Base-by-base conservation (phyloP, 2,329 filamentous ascomycete genomes). In the Fusarium piperis region DNA sequence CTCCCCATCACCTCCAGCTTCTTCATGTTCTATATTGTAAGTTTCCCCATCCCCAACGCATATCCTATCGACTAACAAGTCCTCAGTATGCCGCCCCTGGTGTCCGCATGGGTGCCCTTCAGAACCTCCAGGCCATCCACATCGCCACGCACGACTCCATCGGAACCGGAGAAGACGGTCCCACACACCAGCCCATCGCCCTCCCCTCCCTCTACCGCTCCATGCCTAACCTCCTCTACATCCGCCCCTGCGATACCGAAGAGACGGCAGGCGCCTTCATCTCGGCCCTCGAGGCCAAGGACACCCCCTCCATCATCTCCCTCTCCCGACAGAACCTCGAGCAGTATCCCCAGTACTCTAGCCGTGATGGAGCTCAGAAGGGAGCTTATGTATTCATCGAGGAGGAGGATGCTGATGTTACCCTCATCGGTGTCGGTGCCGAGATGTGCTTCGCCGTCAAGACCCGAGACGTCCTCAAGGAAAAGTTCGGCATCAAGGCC, bases 221-320 rank as follows among this genome's bases (percentile, higher is more conserved):
- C 26, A 91, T 91, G 88, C 89, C 89, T 0, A 90, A 90, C 65
- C 68, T 91, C 0, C 79, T 87, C 1, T 90, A 90, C 75, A 88
- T 91, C 62, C 86, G 89, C 0, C 89, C 89, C 0, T 83, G 84
- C 52, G 89, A 91, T 67, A 84, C 82, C 52, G 88, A 91, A 72
- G 89, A 91, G 77, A 84, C 82, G 0, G 84, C 84, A 2, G 88
- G 88, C 13, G 89, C 88, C 4, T 90, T 84, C 78, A 83, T 83
- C 35, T 75, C 81, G 4, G 87, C 87, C 10, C 77, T 89, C 41
- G 80, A 82, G 36, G 78, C 78, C 23, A 77, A 65, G 51, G 74
- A 82, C 53, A 82, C 80, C 0, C 82, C 86, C 3, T 82, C 81
- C 4, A 85, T 88, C 59, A 83, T 88, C 68, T 87, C 85, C 2